A percentile compares a stretch with the other conserved stretches of the same genome.
Conservation (phyloP, 306 rosid genomes). For the Benincasa hispida region DNA sequence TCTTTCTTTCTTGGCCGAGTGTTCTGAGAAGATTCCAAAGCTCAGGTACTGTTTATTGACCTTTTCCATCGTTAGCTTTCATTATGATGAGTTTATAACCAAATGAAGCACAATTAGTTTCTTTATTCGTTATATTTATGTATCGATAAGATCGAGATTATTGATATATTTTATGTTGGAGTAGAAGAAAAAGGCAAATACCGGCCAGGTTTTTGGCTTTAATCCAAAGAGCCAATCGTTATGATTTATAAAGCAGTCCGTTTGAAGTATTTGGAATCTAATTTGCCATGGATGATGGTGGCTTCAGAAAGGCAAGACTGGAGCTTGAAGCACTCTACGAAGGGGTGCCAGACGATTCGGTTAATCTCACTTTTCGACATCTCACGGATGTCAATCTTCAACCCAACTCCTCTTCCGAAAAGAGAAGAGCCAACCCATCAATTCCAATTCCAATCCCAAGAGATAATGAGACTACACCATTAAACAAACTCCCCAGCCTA, state of each 20-base stretch:
- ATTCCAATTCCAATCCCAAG: neutral
- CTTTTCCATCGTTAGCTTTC: neutral
- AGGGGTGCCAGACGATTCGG: constrained; percentile 82
- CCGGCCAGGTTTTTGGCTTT: constrained; percentile 8
- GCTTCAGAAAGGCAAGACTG: constrained; percentile 32
- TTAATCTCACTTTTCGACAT: constrained; percentile 74
- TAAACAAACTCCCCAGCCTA: constrained; percentile 39
- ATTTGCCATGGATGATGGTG: constrained; percentile 28
- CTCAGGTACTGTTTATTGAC: neutral
- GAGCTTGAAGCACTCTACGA: constrained; percentile 66
- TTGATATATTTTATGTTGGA: neutral
- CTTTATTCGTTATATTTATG: neutral
- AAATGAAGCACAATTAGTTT: neutral
- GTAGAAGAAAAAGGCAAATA: neutral
- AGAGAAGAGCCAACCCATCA: constrained; percentile 12
- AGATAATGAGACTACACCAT: neutral
- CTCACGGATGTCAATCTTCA: constrained; percentile 26
- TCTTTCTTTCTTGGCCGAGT: neutral
- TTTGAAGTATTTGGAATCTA: neutral
- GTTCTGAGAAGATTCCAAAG: neutral
- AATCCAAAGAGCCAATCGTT: neutral
- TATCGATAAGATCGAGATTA: neutral
- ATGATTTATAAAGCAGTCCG: neutral
- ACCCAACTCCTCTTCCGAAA: constrained; percentile 12
- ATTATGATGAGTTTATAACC: neutral